Percentiles rank a stretch among this genome's conserved stretches.
These are phyloP conservation scores for sorghum (Sorghum bicolor) DNA, from an alignment of 176 grass and related monocot genomes.

Conservation along the genomic window DNA sequence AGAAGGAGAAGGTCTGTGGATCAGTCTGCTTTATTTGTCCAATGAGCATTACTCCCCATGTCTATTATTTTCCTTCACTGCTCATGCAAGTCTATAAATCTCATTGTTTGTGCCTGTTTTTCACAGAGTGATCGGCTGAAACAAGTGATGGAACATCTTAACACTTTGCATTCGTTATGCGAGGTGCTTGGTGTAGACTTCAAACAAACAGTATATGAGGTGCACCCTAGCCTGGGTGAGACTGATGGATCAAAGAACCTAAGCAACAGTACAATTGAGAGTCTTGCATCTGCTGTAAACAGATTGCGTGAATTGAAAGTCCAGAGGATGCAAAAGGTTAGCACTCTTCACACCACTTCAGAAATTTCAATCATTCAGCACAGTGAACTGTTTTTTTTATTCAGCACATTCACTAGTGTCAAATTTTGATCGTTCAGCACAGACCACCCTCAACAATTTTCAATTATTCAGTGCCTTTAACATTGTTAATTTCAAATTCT, in stretches of 20 bases:
- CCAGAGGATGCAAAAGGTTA: slow-evolving; percentile 84
- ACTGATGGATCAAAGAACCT: slow-evolving; percentile 80
- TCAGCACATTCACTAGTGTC: neutral
- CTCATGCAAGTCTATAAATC: neutral
- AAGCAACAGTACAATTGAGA: slow-evolving; percentile 60
- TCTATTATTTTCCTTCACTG: neutral
- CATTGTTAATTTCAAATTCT: slow-evolving; percentile 10
- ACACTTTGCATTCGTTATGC: slow-evolving; percentile 65
- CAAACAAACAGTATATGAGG: slow-evolving; percentile 57
- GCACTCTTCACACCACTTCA: slow-evolving; percentile 2
- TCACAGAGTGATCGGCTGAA: slow-evolving; percentile 66
- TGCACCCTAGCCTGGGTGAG: slow-evolving; percentile 73
- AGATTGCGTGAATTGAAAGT: slow-evolving; percentile 66
- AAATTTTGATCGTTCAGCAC: neutral
- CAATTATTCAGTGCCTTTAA: neutral
- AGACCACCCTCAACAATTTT: neutral
- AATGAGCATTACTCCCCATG: neutral
- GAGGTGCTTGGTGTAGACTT: slow-evolving; percentile 76
- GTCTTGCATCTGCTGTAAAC: slow-evolving; percentile 49
- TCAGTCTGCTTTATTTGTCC: slow-evolving; percentile 15
- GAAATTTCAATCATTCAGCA: neutral
- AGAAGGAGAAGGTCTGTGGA: slow-evolving; percentile 88
- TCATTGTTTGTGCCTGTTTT: slow-evolving; percentile 30
- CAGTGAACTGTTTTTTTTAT: neutral
- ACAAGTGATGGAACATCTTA: slow-evolving; percentile 73